Percentiles rank a stretch among this genome's conserved stretches.
Evolutionary conservation across 352 stramenopile genomes (phyloP).

Genomic region (Pythium scleroteichum): DNA sequence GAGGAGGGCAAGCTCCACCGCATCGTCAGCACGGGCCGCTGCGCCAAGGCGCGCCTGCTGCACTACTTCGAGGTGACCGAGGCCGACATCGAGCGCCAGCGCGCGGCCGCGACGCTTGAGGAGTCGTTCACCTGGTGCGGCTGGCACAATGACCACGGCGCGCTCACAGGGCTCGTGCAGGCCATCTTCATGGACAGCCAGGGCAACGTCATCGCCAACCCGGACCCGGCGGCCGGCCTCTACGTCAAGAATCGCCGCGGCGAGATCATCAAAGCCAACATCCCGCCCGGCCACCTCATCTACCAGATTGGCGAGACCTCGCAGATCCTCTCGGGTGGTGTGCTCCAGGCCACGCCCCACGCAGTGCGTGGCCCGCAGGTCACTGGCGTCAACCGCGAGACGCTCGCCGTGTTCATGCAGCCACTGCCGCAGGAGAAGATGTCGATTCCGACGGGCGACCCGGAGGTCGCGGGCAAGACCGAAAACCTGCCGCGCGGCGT

Average conservation of each 20-base stretch:
- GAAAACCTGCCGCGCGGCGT: conserved; percentile 82
- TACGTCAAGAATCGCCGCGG: conserved; percentile 93
- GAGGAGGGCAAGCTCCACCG: conserved; percentile 80
- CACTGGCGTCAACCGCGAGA: conserved; percentile 86
- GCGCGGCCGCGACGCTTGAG: conserved; percentile 46
- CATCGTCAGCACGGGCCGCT: conserved; percentile 88
- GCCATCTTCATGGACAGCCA: conserved; percentile 87
- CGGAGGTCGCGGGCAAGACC: conserved; percentile 49
- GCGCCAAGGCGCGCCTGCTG: conserved; percentile 92
- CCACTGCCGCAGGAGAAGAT: conserved; percentile 87
- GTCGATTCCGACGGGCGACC: conserved; percentile 53
- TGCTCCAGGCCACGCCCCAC: conserved; percentile 91
- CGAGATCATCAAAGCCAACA: conserved; percentile 87
- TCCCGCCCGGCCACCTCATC: conserved; percentile 85
- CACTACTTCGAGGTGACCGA: conserved; percentile 94
- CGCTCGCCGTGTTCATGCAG: conserved; percentile 98
- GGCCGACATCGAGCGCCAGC: conserved; percentile 49
- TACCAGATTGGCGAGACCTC: conserved; percentile 96
- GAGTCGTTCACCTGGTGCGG: conserved; percentile 95
- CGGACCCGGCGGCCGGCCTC: conserved; percentile 85
- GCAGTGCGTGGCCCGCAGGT: conserved; percentile 84
- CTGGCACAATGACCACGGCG: conserved; percentile 97
- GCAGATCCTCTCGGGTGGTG: conserved; percentile 94
- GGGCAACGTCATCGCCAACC: conserved; percentile 62
- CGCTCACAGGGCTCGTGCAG: conserved; percentile 93